Evolutionary conservation across 305 asterid species (phyloP).

Genomic region (Fraxinus sp.): DNA sequence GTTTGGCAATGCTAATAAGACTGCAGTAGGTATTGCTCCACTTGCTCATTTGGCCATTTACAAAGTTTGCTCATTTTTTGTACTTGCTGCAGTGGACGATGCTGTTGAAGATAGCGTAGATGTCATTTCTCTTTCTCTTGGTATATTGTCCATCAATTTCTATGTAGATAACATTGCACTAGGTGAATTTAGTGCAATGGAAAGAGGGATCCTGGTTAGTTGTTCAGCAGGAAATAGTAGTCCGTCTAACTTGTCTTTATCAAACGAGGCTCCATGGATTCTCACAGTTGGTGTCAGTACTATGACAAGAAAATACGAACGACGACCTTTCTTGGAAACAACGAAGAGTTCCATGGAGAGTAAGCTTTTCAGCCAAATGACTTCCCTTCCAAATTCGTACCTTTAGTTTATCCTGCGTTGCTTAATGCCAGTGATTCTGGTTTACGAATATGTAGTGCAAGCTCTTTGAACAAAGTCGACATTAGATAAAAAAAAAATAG

Average conservation of each 20-base stretch:
- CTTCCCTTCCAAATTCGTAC: constrained; percentile 1
- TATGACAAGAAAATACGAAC: constrained; percentile 33
- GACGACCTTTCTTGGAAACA: constrained; percentile 32
- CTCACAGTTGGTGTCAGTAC: constrained; percentile 55
- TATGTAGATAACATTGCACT: constrained; percentile 26
- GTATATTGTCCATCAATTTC: background rate
- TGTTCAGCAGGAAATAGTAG: constrained; percentile 39
- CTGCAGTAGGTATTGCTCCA: constrained; percentile 56
- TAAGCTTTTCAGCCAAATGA: constrained; percentile 29
- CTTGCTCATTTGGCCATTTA: constrained; percentile 56
- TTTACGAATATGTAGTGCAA: too few species aligned
- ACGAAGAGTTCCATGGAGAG: constrained; percentile 28
- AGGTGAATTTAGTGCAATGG: constrained; percentile 36
- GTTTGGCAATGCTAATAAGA: constrained; percentile 50
- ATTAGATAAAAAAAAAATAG: constrained; percentile 1
- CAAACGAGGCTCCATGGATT: constrained; percentile 50
- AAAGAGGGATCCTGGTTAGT: constrained; percentile 46
- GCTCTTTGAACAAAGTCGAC: too few species aligned
- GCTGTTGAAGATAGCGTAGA: constrained; percentile 51
- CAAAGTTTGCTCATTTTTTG: constrained; percentile 32
- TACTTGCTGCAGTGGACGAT: constrained; percentile 39
- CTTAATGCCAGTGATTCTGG: background rate
- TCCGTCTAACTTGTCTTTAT: constrained; percentile 6
- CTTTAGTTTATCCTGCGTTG: background rate
- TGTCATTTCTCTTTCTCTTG: constrained; percentile 41